Conservation (phyloP, 352 stramenopile genomes). For the Phytophthora multivora region DNA sequence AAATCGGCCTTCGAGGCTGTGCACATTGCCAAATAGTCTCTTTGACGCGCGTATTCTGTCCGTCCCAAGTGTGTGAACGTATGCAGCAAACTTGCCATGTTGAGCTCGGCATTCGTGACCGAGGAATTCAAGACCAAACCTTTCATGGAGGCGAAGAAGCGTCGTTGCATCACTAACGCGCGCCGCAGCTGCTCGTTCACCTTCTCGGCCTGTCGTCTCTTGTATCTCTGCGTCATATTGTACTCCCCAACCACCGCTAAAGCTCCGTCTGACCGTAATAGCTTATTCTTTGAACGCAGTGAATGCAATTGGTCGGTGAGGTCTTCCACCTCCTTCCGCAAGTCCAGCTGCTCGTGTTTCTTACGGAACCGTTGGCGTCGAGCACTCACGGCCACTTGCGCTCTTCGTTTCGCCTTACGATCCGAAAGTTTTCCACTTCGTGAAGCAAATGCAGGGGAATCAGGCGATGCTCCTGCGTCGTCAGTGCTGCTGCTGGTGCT, state of each 20-base stretch:
- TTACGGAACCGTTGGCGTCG: constrained; percentile 37
- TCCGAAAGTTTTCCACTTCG: constrained; percentile 2
- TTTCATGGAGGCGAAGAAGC: constrained; percentile 50
- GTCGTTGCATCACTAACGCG: constrained; percentile 52
- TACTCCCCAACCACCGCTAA: constrained; percentile 40
- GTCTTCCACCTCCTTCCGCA: constrained; percentile 42
- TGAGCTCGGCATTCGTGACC: constrained; percentile 39
- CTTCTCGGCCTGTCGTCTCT: constrained; percentile 36
- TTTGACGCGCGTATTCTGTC: constrained; percentile 38
- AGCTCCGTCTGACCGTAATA: constrained; percentile 25
- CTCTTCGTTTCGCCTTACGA: constrained; percentile 23
- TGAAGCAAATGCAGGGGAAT: background rate
- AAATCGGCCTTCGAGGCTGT: constrained; percentile 53
- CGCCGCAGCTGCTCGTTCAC: constrained; percentile 57
- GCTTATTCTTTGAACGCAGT: constrained; percentile 38
- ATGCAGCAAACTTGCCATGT: constrained; percentile 58
- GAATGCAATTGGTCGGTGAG: constrained; percentile 37
- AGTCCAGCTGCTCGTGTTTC: constrained; percentile 49
- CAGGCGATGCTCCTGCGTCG: constrained; percentile 6
- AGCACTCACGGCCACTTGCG: constrained; percentile 29
- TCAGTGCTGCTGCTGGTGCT: constrained; percentile 23
- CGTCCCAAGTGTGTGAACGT: constrained; percentile 59
- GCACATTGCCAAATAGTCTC: constrained; percentile 55
- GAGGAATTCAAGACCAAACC: constrained; percentile 33
- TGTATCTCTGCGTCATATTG: constrained; percentile 36